phyloP scores from a whole-genome alignment of 805 yeast species.

The Blastobotrys muscicola region DNA sequence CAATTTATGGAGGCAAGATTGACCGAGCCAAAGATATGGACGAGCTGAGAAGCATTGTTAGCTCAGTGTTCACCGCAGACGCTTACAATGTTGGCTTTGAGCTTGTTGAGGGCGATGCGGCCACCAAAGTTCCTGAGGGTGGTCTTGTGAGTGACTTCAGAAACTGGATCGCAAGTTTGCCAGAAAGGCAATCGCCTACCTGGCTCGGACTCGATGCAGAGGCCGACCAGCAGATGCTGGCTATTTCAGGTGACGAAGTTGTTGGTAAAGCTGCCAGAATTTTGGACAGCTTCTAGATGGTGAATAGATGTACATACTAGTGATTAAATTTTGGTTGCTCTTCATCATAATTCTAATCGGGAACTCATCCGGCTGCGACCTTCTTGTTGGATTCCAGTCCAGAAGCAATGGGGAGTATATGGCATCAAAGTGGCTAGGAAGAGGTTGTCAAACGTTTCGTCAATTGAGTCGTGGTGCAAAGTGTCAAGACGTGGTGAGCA shows the following conservation, averaged over 20 bases:
- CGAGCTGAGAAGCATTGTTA: slow-evolving; percentile 13
- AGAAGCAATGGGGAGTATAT: too few species aligned
- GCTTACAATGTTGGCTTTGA: slow-evolving; percentile 27
- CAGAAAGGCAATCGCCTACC: slow-evolving; percentile 40
- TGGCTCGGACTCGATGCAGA: slow-evolving; percentile 46
- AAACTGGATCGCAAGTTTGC: slow-evolving; percentile 45
- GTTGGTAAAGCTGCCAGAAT: neutral
- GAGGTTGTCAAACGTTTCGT: too few species aligned
- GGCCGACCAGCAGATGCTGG: slow-evolving; percentile 30
- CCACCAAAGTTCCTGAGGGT: slow-evolving; percentile 42
- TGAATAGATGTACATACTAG: too few species aligned
- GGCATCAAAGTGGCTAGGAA: too few species aligned
- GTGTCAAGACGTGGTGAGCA: too few species aligned
- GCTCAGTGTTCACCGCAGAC: slow-evolving; percentile 8
- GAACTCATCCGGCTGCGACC: too few species aligned
- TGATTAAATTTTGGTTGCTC: too few species aligned
- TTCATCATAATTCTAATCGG: too few species aligned
- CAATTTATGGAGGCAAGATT: slow-evolving; percentile 50
- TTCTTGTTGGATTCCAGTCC: too few species aligned
- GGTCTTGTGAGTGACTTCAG: slow-evolving; percentile 27
- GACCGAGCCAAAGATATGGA: slow-evolving; percentile 17
- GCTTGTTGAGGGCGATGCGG: slow-evolving; percentile 7
- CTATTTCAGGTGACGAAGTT: slow-evolving; percentile 10
- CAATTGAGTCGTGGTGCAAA: too few species aligned
- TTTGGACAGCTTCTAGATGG: neutral